phyloP scores from a whole-genome alignment of 371 early-diverging fungal genomes.

The Zychaea mexicana region DNA sequence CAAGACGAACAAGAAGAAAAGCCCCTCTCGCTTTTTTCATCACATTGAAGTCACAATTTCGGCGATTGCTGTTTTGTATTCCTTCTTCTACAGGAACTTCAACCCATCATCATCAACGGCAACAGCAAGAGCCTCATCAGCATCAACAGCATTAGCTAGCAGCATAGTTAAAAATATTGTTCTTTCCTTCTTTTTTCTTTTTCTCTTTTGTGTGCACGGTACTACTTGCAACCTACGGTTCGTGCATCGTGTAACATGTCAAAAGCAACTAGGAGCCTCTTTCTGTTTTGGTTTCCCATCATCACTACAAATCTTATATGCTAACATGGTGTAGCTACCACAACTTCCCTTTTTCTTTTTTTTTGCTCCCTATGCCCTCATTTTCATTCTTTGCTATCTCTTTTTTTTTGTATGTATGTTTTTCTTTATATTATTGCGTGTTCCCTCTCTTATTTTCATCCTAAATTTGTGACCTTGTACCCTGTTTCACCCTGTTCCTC shows the following conservation, averaged over 20 bases:
- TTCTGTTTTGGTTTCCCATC: neutral
- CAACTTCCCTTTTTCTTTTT: neutral
- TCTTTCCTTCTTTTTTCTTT: neutral
- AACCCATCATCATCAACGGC: neutral
- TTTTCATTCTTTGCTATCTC: neutral
- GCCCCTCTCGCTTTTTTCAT: neutral
- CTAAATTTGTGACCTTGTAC: too few species aligned
- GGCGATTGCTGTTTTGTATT: neutral
- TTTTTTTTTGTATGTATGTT: neutral
- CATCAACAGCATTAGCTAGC: neutral
- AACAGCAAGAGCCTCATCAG: neutral
- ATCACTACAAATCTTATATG: neutral
- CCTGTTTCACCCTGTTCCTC: too few species aligned
- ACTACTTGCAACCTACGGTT: neutral
- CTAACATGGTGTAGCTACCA: neutral
- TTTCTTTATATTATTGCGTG: neutral
- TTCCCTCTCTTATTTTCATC: neutral
- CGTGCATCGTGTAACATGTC: slow-evolving; percentile 6
- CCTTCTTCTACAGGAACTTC: neutral
- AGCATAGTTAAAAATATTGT: neutral
- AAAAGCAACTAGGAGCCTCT: neutral
- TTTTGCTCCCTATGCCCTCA: neutral
- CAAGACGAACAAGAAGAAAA: too few species aligned
- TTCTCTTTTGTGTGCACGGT: neutral
- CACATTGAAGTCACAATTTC: neutral